Evolutionary conservation across 73 alveolate species (phyloP).

Genomic region (Paramecium caudatum): DNA sequence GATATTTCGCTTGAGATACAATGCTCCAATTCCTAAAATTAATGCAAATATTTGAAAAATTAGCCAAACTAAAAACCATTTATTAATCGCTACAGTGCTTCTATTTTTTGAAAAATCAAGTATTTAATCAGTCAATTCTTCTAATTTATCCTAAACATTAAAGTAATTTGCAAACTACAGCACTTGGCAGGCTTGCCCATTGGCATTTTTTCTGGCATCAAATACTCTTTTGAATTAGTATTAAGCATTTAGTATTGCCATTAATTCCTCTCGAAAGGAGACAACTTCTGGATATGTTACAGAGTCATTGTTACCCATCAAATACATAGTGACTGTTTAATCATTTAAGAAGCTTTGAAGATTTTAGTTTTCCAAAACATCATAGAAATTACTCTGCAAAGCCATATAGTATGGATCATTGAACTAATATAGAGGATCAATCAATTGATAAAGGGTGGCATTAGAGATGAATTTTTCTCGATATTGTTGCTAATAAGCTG

Average conservation of each 20-base stretch:
- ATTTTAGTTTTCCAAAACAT: neutral
- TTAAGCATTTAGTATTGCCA: neutral
- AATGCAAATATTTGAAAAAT: neutral
- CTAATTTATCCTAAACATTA: constrained; percentile 26
- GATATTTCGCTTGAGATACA: neutral
- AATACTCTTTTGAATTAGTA: neutral
- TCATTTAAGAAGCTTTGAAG: constrained; percentile 1
- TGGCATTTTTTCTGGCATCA: neutral
- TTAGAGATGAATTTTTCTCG: neutral
- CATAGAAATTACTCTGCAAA: neutral
- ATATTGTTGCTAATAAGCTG: constrained; percentile 43
- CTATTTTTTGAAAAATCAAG: neutral
- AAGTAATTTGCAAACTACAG: constrained; percentile 57
- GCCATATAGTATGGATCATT: neutral
- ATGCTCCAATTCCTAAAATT: neutral
- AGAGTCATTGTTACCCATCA: constrained; percentile 16
- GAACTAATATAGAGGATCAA: constrained; percentile 34
- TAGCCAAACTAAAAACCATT: constrained; percentile 23
- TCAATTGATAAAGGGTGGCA: neutral
- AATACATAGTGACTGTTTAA: neutral
- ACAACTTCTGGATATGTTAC: neutral
- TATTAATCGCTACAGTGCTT: neutral
- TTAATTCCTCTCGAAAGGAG: neutral
- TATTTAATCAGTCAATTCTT: neutral
- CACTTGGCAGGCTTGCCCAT: neutral